Percentiles rank a stretch among this genome's conserved stretches.
These are phyloP conservation scores for Trematosphaeria pertusa DNA, from an alignment of 2,329 filamentous ascomycete species.

Conservation along the genomic window DNA sequence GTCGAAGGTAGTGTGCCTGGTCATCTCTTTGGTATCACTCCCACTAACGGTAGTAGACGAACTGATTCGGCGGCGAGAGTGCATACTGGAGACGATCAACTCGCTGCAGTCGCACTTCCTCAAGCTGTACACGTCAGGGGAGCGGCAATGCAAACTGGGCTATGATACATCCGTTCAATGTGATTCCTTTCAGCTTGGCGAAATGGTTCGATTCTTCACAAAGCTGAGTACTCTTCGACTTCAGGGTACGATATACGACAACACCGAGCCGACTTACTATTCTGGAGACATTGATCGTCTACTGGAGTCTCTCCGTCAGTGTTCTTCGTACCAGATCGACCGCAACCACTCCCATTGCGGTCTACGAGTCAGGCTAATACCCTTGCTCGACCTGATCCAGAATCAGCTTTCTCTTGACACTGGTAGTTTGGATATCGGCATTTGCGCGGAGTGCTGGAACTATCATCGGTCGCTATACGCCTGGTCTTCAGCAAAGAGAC, in stretches of 20 bases:
- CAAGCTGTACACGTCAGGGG: slow-evolving; percentile 70
- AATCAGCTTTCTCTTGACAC: slow-evolving; percentile 45
- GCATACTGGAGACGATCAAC: slow-evolving; percentile 72
- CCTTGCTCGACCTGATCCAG: slow-evolving; percentile 70
- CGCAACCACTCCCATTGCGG: slow-evolving; percentile 77
- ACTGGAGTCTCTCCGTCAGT: slow-evolving; percentile 68
- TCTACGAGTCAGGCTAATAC: slow-evolving; percentile 68
- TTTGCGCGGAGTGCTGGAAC: slow-evolving; percentile 56
- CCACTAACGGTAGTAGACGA: slow-evolving; percentile 60
- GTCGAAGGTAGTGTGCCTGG: slow-evolving; percentile 62
- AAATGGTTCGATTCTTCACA: slow-evolving; percentile 75
- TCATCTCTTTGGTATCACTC: neutral
- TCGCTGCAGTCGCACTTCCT: slow-evolving; percentile 75
- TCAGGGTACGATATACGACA: slow-evolving; percentile 51
- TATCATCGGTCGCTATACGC: slow-evolving; percentile 48
- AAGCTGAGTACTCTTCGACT: slow-evolving; percentile 67
- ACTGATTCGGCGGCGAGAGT: slow-evolving; percentile 69
- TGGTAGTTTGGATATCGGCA: slow-evolving; percentile 47
- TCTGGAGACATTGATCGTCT: slow-evolving; percentile 68
- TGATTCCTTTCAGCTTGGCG: slow-evolving; percentile 79
- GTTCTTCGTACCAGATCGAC: slow-evolving; percentile 76
- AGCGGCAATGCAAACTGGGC: slow-evolving; percentile 72
- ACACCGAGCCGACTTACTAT: slow-evolving; percentile 56
- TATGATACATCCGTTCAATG: slow-evolving; percentile 76
- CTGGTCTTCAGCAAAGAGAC: slow-evolving; percentile 55